Evolutionary conservation across 2,329 filamentous ascomycete species (phyloP), one percentile per base, ranked within the genome.

Genomic region (Aspergillus pseudoviridinutans): DNA sequence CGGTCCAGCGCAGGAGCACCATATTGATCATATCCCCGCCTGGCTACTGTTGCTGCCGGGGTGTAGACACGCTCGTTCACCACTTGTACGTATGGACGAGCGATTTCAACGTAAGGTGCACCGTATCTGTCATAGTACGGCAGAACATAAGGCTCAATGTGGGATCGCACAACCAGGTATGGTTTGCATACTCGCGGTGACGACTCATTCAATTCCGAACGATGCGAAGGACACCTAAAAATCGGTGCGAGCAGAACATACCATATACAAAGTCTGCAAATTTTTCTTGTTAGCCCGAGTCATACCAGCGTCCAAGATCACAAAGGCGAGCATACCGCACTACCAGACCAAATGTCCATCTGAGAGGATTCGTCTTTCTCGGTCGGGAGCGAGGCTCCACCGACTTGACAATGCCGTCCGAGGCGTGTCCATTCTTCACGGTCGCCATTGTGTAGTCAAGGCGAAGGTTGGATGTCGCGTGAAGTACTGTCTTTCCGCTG

Each of bases 81-180:
- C 24, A 78, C 71, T 22, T 82, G 76, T 55, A 82, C 75, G 75
- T 97, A 96, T 0, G 93, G 93, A 59, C 84, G 85, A 38, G 84
- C 87, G 51, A 85, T 78, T 41, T 92, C 83, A 60, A 96, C 85
- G 70, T 97, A 94, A 2, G 91, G 90, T 5, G 88, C 89, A 25
- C 90, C 88, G 69, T 97, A 96, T 57, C 84, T 75, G 64, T 93
- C 79, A 74, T 97, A 97, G 76, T 95, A 96, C 2, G 92, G 93
- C 66, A 87, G 82, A 32, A 95, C 69, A 72, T 93, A 88, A 3
- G 94, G 94, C 27, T 85, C 77, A 58, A 92, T 78, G 57, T 81
- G 87, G 78, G 79, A 86, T 66, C 76, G 86, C 76, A 78, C 88
- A 82, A 82, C 75, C 35, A 87, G 69, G 66, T 97, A 97, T 9